Conservation (phyloP, 805 yeast genomes). For the Yarrowia hollandica region DNA sequence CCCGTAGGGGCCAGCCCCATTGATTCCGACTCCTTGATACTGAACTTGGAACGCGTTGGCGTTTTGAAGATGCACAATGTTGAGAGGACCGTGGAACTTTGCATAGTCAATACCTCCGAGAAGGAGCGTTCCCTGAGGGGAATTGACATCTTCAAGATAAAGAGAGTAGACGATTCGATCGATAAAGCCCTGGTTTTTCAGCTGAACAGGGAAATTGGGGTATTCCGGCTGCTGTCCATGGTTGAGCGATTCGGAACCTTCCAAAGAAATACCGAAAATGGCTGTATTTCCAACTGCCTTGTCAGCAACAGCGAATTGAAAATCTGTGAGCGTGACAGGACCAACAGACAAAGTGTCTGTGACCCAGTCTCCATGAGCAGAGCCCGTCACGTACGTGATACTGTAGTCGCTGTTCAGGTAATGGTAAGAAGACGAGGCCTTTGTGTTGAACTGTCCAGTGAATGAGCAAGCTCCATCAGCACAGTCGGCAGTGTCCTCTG, state of each 20-base stretch:
- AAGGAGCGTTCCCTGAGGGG: constrained; percentile 42
- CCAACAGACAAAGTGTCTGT: constrained; percentile 57
- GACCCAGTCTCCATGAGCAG: constrained; percentile 56
- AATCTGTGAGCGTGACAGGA: constrained; percentile 48
- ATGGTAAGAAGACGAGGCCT: constrained; percentile 32
- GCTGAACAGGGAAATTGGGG: constrained; percentile 36
- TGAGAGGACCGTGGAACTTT: constrained; percentile 43
- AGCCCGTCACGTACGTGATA: constrained; percentile 42
- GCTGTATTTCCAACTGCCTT: constrained; percentile 47
- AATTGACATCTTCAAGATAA: constrained; percentile 41
- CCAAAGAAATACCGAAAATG: constrained; percentile 44
- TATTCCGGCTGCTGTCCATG: constrained; percentile 30
- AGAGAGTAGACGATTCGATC: constrained; percentile 47
- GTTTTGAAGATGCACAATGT: constrained; percentile 7
- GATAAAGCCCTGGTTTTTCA: constrained; percentile 44
- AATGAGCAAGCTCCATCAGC: neutral
- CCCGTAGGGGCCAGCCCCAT: neutral
- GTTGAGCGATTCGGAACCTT: constrained; percentile 35
- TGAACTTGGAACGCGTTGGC: constrained; percentile 28
- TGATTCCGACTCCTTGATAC: constrained; percentile 29
- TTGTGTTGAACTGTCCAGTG: constrained; percentile 7
- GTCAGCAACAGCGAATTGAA: constrained; percentile 72
- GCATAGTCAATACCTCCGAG: constrained; percentile 48
- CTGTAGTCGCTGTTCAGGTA: constrained; percentile 32
- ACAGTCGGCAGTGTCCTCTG: neutral